These are phyloP conservation scores for Lachancea lanzarotensis DNA, from an alignment of 805 yeast genomes.

Conservation along the genomic window DNA sequence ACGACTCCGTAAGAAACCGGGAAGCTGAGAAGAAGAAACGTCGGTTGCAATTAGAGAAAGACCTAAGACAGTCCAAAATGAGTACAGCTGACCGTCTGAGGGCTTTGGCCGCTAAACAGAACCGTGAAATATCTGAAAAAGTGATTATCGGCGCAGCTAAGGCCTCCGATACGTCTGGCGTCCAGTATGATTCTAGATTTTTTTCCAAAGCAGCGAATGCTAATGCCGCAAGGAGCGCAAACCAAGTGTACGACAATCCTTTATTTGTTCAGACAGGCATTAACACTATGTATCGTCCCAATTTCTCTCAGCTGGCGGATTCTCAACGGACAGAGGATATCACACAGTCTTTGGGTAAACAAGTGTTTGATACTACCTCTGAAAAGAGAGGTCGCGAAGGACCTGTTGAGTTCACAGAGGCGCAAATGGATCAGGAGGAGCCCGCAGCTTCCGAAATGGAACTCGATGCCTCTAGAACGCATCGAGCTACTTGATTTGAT, in stretches of 20 bases:
- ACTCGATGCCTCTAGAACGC: background rate
- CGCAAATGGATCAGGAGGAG: slow-evolving; percentile 11
- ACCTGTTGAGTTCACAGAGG: slow-evolving; percentile 44
- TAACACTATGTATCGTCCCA: slow-evolving; percentile 43
- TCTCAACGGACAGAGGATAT: slow-evolving; percentile 11
- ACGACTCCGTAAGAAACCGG: slow-evolving; percentile 28
- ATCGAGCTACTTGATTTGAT: background rate
- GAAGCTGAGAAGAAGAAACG: slow-evolving; percentile 39
- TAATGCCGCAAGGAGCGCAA: slow-evolving; percentile 31
- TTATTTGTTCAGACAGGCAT: slow-evolving; percentile 50
- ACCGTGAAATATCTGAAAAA: slow-evolving; percentile 50
- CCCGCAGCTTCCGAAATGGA: background rate
- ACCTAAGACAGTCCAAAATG: slow-evolving; percentile 38
- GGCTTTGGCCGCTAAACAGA: slow-evolving; percentile 38
- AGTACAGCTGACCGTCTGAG: slow-evolving; percentile 40
- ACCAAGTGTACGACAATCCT: slow-evolving; percentile 53
- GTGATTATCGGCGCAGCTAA: slow-evolving; percentile 46
- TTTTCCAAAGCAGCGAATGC: slow-evolving; percentile 42
- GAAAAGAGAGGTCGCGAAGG: slow-evolving; percentile 28
- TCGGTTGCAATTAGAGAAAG: slow-evolving; percentile 42
- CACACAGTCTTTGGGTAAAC: slow-evolving; percentile 8
- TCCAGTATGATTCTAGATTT: slow-evolving; percentile 53
- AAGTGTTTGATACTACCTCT: slow-evolving; percentile 9
- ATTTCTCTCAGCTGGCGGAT: slow-evolving; percentile 17
- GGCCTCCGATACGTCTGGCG: slow-evolving; percentile 35